Conservation (phyloP, 2,329 filamentous ascomycete species). For the Aspergillus fumigatus region DNA sequence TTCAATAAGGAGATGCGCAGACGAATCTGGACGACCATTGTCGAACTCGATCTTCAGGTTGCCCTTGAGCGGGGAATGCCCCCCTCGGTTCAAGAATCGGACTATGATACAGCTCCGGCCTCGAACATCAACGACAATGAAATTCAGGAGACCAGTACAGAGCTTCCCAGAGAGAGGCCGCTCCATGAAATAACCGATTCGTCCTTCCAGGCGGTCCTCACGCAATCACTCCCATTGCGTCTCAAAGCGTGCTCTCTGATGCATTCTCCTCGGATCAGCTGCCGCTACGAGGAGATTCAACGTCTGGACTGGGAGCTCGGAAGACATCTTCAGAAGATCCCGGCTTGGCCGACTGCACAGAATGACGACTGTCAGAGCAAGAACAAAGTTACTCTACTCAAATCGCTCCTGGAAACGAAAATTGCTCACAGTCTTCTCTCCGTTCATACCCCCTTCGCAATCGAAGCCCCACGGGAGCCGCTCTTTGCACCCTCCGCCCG, state of each 20-base stretch:
- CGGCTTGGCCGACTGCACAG: slow-evolving; percentile 24
- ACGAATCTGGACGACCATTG: slow-evolving; percentile 54
- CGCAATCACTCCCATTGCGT: slow-evolving; percentile 27
- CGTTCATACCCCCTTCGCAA: slow-evolving; percentile 36
- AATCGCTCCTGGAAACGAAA: slow-evolving; percentile 31
- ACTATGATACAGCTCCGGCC: slow-evolving; percentile 48
- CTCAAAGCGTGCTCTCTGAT: slow-evolving; percentile 32
- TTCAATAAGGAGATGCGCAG: slow-evolving; percentile 47
- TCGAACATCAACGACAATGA: slow-evolving; percentile 50
- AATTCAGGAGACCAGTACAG: slow-evolving; percentile 33
- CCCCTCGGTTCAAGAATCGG: slow-evolving; percentile 38
- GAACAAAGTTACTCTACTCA: slow-evolving; percentile 29
- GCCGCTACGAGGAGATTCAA: slow-evolving; percentile 38
- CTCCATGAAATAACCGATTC: slow-evolving; percentile 34
- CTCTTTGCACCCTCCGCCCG: slow-evolving; percentile 34
- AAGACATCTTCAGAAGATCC: slow-evolving; percentile 30
- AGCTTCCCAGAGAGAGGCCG: slow-evolving; percentile 26
- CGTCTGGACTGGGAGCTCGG: slow-evolving; percentile 37
- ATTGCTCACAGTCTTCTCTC: slow-evolving; percentile 35
- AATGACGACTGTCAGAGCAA: slow-evolving; percentile 18
- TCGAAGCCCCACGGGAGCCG: slow-evolving; percentile 28
- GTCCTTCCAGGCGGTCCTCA: slow-evolving; percentile 30
- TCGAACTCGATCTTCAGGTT: slow-evolving; percentile 54
- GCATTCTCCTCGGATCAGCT: slow-evolving; percentile 34
- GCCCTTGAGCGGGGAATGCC: slow-evolving; percentile 54